Evolutionary conservation across 257 asterid species (phyloP).

Genomic region (Agastache rugosa): DNA sequence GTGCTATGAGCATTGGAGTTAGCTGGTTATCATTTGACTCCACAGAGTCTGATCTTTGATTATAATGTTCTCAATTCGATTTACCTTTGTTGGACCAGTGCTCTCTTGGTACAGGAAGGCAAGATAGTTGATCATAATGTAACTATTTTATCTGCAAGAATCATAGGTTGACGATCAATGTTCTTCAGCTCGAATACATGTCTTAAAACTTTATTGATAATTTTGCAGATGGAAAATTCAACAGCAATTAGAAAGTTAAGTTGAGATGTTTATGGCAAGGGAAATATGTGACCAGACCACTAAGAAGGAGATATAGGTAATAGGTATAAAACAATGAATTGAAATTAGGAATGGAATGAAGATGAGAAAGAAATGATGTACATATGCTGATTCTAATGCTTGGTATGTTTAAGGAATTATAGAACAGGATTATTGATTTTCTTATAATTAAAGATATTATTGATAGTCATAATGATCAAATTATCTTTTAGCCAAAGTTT

Average conservation of each 20-base stretch:
- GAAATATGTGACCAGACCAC: background rate
- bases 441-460: background rate
- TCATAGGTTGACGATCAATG: slow-evolving; percentile 1
- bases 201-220: background rate
- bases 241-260: background rate
- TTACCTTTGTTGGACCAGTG: background rate
- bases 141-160: slow-evolving; percentile 1
- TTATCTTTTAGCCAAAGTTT: background rate
- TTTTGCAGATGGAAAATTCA: background rate
- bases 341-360: background rate
- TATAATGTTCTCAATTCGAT: slow-evolving; percentile 1
- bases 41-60: slow-evolving; percentile 7
- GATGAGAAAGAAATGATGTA: background rate
- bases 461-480: background rate
- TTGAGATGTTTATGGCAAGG: background rate
- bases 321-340: background rate
- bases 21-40: slow-evolving; percentile 1
- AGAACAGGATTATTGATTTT: background rate
- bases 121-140: slow-evolving; percentile 1
- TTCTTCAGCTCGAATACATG: background rate
- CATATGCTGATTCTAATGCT: background rate
- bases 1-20: background rate
- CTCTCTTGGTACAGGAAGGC: background rate
- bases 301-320: background rate
- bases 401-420: background rate